Evolutionary conservation across 1,139 yeast species (phyloP).

Genomic region (Suhomyces wounanorum): DNA sequence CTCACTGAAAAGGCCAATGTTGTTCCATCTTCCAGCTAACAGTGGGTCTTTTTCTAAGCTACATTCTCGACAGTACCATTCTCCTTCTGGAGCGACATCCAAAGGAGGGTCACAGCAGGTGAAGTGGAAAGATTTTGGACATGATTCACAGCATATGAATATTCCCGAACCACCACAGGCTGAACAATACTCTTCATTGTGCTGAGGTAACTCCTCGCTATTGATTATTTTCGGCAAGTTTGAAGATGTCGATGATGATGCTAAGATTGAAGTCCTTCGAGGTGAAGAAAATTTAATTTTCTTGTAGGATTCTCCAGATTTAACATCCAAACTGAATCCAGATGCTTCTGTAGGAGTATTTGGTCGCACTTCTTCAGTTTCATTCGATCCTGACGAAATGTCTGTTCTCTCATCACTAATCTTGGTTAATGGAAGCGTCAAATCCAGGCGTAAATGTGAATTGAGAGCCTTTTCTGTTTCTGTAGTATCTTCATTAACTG

Average conservation of each 20-base stretch:
- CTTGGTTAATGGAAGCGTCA: slow-evolving; percentile 12
- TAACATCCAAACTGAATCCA: slow-evolving; percentile 1
- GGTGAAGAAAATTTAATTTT: slow-evolving; percentile 48
- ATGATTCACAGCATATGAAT: slow-evolving; percentile 89
- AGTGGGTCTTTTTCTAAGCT: slow-evolving; percentile 31
- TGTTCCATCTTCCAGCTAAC: slow-evolving; percentile 32
- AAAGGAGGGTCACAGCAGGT: slow-evolving; percentile 90
- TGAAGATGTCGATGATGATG: slow-evolving; percentile 29
- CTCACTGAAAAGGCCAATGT: slow-evolving; percentile 62
- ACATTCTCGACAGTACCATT: slow-evolving; percentile 89
- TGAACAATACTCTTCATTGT: slow-evolving; percentile 86
- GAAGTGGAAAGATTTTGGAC: slow-evolving; percentile 91
- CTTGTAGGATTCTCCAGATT: slow-evolving; percentile 18
- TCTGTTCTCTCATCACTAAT: slow-evolving; percentile 16
- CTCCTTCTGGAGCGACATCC: slow-evolving; percentile 81
- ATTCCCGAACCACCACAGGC: slow-evolving; percentile 88
- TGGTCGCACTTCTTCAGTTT: not conserved
- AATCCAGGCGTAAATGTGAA: slow-evolving; percentile 5
- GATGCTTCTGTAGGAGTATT: not conserved
- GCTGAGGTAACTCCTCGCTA: slow-evolving; percentile 33
- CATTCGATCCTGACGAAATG: not conserved
- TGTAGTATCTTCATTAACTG: slow-evolving; percentile 14
- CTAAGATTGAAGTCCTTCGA: slow-evolving; percentile 36
- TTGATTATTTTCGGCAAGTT: not conserved
- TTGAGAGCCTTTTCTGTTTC: slow-evolving; percentile 11